Percentiles rank a stretch among this genome's conserved stretches.
phyloP scores from a whole-genome alignment of 805 yeast species.

The Jamesozyma jinghongensis region DNA sequence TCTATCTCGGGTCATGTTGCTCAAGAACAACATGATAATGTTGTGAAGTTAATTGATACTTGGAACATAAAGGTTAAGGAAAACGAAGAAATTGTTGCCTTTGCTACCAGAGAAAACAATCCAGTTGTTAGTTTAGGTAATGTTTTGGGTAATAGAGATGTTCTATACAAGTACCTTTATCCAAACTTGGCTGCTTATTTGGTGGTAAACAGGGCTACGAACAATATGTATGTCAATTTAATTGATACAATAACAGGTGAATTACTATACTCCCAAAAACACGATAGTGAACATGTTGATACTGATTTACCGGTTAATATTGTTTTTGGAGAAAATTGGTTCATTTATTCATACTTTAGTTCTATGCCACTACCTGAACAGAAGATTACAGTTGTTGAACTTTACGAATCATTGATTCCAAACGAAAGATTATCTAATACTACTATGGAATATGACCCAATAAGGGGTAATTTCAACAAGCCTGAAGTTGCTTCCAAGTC shows the following conservation, averaged over 20 bases:
- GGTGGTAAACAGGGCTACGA: slow-evolving; percentile 28
- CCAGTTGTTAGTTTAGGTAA: slow-evolving; percentile 54
- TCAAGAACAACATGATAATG: slow-evolving; percentile 5
- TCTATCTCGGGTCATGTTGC: slow-evolving; percentile 22
- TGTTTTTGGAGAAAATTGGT: slow-evolving; percentile 75
- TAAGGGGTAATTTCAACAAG: slow-evolving; percentile 17
- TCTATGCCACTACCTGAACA: slow-evolving; percentile 41
- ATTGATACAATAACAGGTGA: slow-evolving; percentile 67
- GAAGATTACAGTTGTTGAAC: slow-evolving; percentile 62
- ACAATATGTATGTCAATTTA: slow-evolving; percentile 39
- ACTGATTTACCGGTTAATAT: slow-evolving; percentile 39
- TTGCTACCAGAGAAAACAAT: slow-evolving; percentile 34
- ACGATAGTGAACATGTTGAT: slow-evolving; percentile 34
- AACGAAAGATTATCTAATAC: slow-evolving; percentile 34
- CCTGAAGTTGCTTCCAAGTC: slow-evolving; percentile 50
- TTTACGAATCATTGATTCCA: slow-evolving; percentile 59
- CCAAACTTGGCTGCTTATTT: slow-evolving; percentile 56
- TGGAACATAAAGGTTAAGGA: slow-evolving; percentile 31
- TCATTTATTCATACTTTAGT: slow-evolving; percentile 57
- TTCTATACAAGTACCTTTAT: slow-evolving; percentile 73
- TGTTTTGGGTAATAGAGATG: slow-evolving; percentile 58
- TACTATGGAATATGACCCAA: slow-evolving; percentile 8
- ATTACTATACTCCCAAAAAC: slow-evolving; percentile 37
- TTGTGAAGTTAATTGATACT: slow-evolving; percentile 23
- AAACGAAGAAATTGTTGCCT: slow-evolving; percentile 34